Evolutionary conservation across 2,329 filamentous ascomycete species (phyloP), one percentile per base, ranked within the genome.

Genomic region (Emmonsia crescens): DNA sequence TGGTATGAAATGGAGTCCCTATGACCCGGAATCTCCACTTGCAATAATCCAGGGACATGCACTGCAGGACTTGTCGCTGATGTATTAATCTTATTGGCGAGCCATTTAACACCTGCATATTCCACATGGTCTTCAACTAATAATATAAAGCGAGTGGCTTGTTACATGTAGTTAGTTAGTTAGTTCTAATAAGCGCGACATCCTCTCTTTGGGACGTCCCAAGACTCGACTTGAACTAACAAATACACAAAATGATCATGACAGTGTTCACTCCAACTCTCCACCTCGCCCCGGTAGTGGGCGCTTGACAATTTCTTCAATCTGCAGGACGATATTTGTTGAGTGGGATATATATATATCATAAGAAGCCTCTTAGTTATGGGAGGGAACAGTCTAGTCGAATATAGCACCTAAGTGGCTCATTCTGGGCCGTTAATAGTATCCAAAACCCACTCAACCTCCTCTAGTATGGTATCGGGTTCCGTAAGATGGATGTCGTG

Each of bases 401-500:
- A 14, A 19, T 55, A 21, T 10, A 38, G 4, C 52, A 33, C 31
- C 33, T 12, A 21, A 21, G 14, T 14, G 27, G 21, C 12, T 48
- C 46, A 48, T 48, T 48, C 21, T 14, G 10, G 5, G n/a, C 27
- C 14, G 3, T 24, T 48, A 24, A 44, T n/a, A 21, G 16, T 44
- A 44, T 57, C 38, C 24, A 57, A 57, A 27, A 57, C 38, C 55
- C 55, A 57, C 16, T 57, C 2, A 44, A 44, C 40, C 24, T 57
- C 55, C 24, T 21, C 19, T 24, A 57, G 16, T 44, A 57, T 57
- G 40, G 40, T 24, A 29, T 44, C 38, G 36, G 55, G 55, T 27
- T 57, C 55, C 12, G 55, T 57, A 31, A 57, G 55, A 31, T 57
- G 55, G 19, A 57, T 19, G 38, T 44, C 33, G 27, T 57, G 55